Base-by-base conservation (phyloP, 495 filamentous ascomycete genomes). In the Penicillium paradoxum region DNA sequence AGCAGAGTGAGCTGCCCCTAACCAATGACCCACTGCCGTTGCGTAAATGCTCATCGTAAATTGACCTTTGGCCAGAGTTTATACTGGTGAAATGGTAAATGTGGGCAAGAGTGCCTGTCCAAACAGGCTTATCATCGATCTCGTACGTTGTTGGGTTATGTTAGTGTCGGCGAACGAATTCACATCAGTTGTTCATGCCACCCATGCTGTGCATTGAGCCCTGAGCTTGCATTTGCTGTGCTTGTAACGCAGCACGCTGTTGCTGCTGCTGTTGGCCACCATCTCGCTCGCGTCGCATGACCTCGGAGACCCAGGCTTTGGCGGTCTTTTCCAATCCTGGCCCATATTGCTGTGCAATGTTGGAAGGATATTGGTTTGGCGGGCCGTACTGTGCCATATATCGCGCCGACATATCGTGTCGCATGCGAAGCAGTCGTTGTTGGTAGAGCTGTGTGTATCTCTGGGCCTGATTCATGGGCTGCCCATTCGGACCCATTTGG, bases 191-290 rank as follows among this genome's bases (percentile, higher is more conserved):
- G 10, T 70, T 68, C 70, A 74, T 73, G 19, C 71, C 73, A 54
- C 73, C 39, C 49, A 51, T 51, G n/a, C 49, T 73, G 33, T 74
- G 71, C 75, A 73, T 75, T 67, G 75, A 74, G 45, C 70, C 73
- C 48, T 76, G 73, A 25, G 72, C 67, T 45, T 73, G 74, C 51
- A 79, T 73, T 51, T 74, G 69, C 39, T 75, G 70, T 60, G 49
- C 49, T 21, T 50, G 47, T 17, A 51, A 64, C 0, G 65, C 39
- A 55, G 48, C 27, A 43, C 67, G 53, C 60, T 71, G 34, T 71
- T 68, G 44, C 52, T 69, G 53, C 49, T 61, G 45, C 42, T 58
- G 81, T 25, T 73, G 73, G 13, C 58, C 59, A 21, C 63, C 54
- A 33, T 79, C 67, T 4, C 67, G 63, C 6, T 73, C 72, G 15